These are phyloP conservation scores for Zasmidium angulare DNA, from an alignment of 2,329 filamentous ascomycete genomes.

Conservation along the genomic window DNA sequence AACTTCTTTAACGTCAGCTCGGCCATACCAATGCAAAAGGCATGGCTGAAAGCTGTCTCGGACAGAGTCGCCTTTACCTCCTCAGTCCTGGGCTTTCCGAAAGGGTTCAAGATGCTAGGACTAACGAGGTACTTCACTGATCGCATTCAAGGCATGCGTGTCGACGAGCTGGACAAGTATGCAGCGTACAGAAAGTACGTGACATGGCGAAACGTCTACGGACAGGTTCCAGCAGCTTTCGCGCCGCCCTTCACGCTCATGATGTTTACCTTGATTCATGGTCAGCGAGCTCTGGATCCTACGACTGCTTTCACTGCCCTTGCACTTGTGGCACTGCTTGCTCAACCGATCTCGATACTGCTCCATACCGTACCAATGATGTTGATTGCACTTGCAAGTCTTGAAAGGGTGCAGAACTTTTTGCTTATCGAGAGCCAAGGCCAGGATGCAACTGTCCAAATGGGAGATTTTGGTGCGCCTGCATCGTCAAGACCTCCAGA, in stretches of 20 bases:
- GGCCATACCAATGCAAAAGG: conserved; percentile 19
- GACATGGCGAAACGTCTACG: conserved; percentile 22
- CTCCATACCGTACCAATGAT: conserved; percentile 21
- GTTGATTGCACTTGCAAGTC: conserved; percentile 18
- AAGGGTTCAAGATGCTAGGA: conserved; percentile 25
- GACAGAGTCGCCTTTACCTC: conserved; percentile 21
- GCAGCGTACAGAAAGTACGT: conserved; percentile 21
- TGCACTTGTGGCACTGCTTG: conserved; percentile 17
- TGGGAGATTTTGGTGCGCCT: neutral
- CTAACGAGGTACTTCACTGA: conserved; percentile 17
- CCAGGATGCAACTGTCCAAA: neutral
- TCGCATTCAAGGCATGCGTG: conserved; percentile 20
- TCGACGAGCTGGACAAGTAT: conserved; percentile 16
- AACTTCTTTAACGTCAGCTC: conserved; percentile 17
- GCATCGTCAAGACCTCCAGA: neutral
- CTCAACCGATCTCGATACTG: conserved; percentile 14
- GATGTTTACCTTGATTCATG: conserved; percentile 16
- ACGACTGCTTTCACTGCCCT: conserved; percentile 20
- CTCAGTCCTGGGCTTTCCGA: conserved; percentile 16
- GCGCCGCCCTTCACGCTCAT: conserved; percentile 18
- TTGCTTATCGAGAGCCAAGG: conserved; percentile 4
- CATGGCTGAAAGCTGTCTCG: conserved; percentile 17
- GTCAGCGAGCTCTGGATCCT: conserved; percentile 11
- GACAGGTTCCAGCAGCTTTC: conserved; percentile 8
- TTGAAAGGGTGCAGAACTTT: conserved; percentile 23